phyloP scores from a whole-genome alignment of 768 basidiomycete species.

The Hericium coralloides region DNA sequence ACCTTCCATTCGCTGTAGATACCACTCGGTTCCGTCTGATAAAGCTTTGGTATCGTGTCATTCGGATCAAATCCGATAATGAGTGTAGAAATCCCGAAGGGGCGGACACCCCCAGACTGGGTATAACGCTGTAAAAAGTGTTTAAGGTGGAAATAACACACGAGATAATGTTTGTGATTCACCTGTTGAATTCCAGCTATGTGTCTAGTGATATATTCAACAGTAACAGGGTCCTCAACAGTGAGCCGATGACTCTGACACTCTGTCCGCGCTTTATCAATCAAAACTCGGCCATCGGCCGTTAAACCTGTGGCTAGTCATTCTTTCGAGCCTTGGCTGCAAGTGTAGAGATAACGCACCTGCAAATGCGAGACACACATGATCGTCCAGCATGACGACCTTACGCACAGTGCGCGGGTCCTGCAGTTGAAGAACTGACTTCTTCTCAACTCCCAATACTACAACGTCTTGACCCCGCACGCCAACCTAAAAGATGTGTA shows the following conservation, averaged over 20 bases:
- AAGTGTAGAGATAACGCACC: constrained; percentile 40
- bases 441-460: constrained; percentile 98
- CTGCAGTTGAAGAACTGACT: constrained; percentile 93
- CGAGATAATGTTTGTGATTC: constrained; percentile 9
- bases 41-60: constrained; percentile 79
- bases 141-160: neutral
- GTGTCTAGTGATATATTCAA: constrained; percentile 97
- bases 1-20: constrained; percentile 99
- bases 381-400: constrained; percentile 97
- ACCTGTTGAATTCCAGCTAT: constrained; percentile 99
- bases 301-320: constrained; percentile 62
- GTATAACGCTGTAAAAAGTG: constrained; percentile 70
- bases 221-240: constrained; percentile 95
- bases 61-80: constrained; percentile 96
- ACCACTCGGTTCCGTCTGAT: constrained; percentile 96
- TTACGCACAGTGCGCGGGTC: constrained; percentile 97
- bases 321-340: constrained; percentile 4
- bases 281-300: constrained; percentile 94
- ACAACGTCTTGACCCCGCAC: constrained; percentile 93
- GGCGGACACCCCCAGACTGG: constrained; percentile 96
- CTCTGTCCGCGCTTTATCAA: constrained; percentile 96
- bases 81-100: constrained; percentile 95
- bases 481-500: constrained; percentile 56
- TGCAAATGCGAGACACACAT: constrained; percentile 94
- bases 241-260: constrained; percentile 96